Conservation (phyloP, 257 asterid species). For the Eustoma russellianum region DNA sequence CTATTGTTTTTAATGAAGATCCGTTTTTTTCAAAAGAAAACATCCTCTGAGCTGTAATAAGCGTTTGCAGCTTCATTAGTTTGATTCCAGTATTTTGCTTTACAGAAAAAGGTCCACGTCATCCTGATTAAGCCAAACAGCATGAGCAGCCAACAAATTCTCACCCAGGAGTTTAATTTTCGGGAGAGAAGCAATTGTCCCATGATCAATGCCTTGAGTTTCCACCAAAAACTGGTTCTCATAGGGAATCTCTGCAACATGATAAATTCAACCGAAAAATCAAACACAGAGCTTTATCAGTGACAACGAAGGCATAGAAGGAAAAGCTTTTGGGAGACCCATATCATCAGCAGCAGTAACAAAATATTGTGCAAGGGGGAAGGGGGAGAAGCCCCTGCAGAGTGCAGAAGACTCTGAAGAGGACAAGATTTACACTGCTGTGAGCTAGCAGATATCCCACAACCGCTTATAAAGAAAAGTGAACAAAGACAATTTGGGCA, state of each 20-base stretch:
- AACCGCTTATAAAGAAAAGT: no score
- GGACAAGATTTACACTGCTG: no score
- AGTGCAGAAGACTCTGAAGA: no score
- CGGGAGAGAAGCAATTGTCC: constrained; percentile 64
- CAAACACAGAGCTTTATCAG: background rate
- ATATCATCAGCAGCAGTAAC: no score
- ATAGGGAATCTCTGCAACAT: constrained; percentile 74
- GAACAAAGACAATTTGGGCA: no score
- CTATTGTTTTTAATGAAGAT: background rate
- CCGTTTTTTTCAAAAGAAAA: no score
- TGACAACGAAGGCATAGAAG: no score
- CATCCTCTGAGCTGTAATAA: background rate
- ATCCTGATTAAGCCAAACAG: constrained; percentile 65
- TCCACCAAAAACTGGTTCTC: constrained; percentile 61
- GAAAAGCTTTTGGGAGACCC: no score
- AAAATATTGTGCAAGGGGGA: no score
- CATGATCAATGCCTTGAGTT: constrained; percentile 52
- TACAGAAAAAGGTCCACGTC: constrained; percentile 30
- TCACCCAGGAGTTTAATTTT: constrained; percentile 45
- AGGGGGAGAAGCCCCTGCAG: no score
- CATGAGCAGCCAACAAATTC: constrained; percentile 71
- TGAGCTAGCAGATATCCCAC: no score
- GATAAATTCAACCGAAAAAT: constrained; percentile 23
- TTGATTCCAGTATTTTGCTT: no score
- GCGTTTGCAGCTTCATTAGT: background rate